A percentile compares a stretch with the other conserved stretches of the same genome.
Conservation (phyloP, 179 eudicot species). For the Spergularia azorica region DNA sequence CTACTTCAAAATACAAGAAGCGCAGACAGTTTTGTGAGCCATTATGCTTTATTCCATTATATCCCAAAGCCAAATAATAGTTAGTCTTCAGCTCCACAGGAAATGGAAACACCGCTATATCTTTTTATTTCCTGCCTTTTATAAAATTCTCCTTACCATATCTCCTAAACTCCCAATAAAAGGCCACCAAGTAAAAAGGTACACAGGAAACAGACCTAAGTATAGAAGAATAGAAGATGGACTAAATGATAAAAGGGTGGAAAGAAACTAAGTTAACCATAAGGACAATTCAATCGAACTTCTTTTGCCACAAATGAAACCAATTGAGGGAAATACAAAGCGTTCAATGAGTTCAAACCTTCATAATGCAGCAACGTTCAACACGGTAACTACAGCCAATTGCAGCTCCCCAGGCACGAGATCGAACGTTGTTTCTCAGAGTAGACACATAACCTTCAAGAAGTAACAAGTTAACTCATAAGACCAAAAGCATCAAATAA, state of each 20-base stretch:
- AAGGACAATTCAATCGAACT: neutral
- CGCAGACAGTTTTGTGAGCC: too few relatives aligned
- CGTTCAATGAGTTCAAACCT: slow-evolving; percentile 46
- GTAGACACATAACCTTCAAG: slow-evolving; percentile 82
- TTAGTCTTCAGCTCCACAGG: too few relatives aligned
- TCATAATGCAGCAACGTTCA: slow-evolving; percentile 87
- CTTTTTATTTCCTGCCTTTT: neutral
- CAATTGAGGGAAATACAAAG: slow-evolving; percentile 5
- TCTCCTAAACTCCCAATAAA: neutral
- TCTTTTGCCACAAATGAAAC: neutral
- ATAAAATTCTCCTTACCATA: neutral
- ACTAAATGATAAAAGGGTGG: neutral
- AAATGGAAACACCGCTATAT: too few relatives aligned
- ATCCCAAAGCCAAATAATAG: too few relatives aligned
- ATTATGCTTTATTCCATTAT: too few relatives aligned
- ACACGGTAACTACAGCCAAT: slow-evolving; percentile 95
- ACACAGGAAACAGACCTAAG: too few relatives aligned
- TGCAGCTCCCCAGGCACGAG: slow-evolving; percentile 99
- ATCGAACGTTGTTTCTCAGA: slow-evolving; percentile 91
- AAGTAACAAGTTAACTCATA: slow-evolving; percentile 14
- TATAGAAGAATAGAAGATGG: neutral
- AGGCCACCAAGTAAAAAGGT: neutral
- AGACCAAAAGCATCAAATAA: neutral
- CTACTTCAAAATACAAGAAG: too few relatives aligned
- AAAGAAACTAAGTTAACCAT: neutral